Evolutionary conservation across 2,329 filamentous ascomycete genomes (phyloP).

Genomic region (Verticillium tricorpus): DNA sequence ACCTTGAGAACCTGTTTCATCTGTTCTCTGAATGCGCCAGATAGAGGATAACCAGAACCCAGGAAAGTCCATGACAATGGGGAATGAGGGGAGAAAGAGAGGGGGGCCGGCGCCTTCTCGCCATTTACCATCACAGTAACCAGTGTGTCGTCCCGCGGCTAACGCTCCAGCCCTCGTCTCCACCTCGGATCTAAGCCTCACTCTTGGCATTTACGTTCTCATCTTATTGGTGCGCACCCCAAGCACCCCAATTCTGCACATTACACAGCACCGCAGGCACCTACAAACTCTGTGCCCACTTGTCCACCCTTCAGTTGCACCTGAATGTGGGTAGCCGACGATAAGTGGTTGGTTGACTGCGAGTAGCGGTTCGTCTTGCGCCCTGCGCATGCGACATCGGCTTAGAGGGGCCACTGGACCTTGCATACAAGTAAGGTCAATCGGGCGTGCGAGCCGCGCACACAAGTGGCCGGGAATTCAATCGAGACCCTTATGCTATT

Average conservation of each 20-base stretch:
- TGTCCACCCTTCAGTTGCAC: not conserved
- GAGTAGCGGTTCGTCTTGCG: not conserved
- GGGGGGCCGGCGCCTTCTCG: not conserved
- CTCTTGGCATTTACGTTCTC: not conserved
- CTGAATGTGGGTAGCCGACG: not conserved
- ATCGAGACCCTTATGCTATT: too few relatives aligned
- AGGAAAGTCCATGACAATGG: not conserved
- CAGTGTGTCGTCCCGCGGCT: not conserved
- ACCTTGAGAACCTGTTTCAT: too few relatives aligned
- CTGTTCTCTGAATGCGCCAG: too few relatives aligned
- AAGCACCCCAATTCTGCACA: not conserved
- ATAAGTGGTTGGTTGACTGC: not conserved
- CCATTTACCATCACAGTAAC: not conserved
- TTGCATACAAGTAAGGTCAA: too few relatives aligned
- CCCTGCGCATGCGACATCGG: not conserved
- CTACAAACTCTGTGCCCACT: not conserved
- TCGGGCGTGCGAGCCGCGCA: too few relatives aligned
- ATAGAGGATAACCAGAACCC: too few relatives aligned
- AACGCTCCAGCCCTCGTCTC: not conserved
- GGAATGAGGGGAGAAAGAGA: not conserved
- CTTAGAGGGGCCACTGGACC: not conserved
- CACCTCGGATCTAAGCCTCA: slow-evolving; percentile 4
- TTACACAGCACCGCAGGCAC: not conserved
- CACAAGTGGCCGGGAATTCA: too few relatives aligned
- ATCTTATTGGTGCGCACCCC: not conserved